Evolutionary conservation across 2,329 filamentous ascomycete genomes (phyloP), one percentile per base, ranked within the genome.

Genomic region (Fusarium sp.): DNA sequence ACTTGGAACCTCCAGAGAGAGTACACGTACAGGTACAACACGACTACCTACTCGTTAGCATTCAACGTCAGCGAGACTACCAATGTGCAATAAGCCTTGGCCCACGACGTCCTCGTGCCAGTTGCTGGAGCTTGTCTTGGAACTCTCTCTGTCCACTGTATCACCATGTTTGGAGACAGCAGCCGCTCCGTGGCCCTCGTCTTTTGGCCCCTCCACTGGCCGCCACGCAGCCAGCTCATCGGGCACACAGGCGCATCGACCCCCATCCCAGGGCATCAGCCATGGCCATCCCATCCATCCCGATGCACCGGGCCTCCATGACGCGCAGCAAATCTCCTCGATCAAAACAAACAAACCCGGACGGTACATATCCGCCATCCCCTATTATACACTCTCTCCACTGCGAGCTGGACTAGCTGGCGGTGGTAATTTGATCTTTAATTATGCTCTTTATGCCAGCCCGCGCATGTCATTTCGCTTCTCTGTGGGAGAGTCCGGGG

Each of bases 401-500:
- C 75, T 62, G 67, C 64, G 61, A 64, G 57, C 55, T 48, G 36
- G 44, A 62, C 69, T 72, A 75, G 70, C 52, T 63, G 54, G 48
- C 60, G 59, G 73, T 75, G 70, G 73, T 73, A 76, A 75, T 75
- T 71, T 75, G 60, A 58, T 50, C 60, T 75, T 73, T 72, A 62
- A 76, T 75, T 76, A 73, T 76, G 62, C 72, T 61, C 59, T 72
- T 76, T 76, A 75, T 76, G 73, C 74, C 67, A 65, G 58, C 63
- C 69, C 56, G 68, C 65, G 65, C 64, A 68, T 71, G 66, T 76
- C 73, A 78, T 79, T 61, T 79, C 76, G 75, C 76, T 79, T 76
- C 72, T 66, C 23, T 72, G 60, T 73, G 64, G 67, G 70, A 62
- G 73, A 73, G 72, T 75, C 75, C 65, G 68, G 73, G 64, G 75